phyloP scores from a whole-genome alignment of 108 stramenopile species.

The Cyclotella sp. region DNA sequence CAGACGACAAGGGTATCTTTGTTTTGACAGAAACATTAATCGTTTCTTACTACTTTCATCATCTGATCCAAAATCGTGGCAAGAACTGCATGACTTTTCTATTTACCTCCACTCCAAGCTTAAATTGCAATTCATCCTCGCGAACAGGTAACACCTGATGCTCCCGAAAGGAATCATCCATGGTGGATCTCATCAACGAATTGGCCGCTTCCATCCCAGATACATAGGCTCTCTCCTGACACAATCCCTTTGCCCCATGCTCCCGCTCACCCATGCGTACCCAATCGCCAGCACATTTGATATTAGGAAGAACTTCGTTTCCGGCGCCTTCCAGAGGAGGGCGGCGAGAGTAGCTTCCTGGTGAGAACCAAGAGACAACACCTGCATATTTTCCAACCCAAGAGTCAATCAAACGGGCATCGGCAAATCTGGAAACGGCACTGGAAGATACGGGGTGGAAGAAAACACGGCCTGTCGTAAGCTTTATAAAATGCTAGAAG shows the following conservation, averaged over 20 bases:
- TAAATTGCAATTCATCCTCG: conserved; percentile 88
- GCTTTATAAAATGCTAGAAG: background rate
- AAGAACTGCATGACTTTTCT: conserved; percentile 74
- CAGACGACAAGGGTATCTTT: too few species aligned
- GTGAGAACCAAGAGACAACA: conserved; percentile 89
- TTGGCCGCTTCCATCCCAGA: conserved; percentile 91
- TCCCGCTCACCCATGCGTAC: conserved; percentile 92
- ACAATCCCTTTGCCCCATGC: conserved; percentile 93
- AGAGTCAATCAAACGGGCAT: conserved; percentile 83
- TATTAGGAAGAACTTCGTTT: conserved; percentile 53
- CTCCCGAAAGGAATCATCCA: conserved; percentile 32
- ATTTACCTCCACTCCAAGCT: conserved; percentile 72
- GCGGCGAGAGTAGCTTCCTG: conserved; percentile 79
- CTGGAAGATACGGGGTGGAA: conserved; percentile 26
- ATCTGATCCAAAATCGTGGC: conserved; percentile 81
- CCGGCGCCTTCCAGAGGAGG: conserved; percentile 83
- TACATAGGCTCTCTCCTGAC: conserved; percentile 93
- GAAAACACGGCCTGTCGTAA: background rate
- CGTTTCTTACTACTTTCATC: background rate
- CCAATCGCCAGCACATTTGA: conserved; percentile 93
- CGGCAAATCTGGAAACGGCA: conserved; percentile 81
- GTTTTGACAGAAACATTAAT: background rate
- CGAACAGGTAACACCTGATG: conserved; percentile 83
- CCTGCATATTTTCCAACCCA: conserved; percentile 91
- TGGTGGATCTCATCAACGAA: conserved; percentile 49